These are phyloP conservation scores for Solanum bukasovii DNA, from an alignment of 257 asterid species.

Conservation along the genomic window DNA sequence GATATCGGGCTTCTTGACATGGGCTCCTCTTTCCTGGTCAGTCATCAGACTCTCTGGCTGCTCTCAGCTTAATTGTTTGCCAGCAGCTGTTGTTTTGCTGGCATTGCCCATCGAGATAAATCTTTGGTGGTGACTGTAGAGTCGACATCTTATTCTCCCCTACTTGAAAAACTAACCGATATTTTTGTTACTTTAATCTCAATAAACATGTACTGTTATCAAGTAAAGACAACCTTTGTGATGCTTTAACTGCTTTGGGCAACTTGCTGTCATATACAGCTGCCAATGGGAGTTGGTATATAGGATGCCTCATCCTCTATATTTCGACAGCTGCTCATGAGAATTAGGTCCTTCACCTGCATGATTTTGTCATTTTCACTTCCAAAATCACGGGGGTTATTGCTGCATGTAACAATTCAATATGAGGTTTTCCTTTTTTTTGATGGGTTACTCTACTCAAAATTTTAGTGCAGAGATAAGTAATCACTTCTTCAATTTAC, in stretches of 20 bases:
- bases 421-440: background rate
- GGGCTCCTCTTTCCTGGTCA: background rate
- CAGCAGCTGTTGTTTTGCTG: background rate
- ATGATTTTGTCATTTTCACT: background rate
- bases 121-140: background rate
- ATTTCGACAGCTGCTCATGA: background rate
- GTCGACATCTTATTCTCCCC: background rate
- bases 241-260: background rate
- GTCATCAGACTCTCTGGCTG: background rate
- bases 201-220: background rate
- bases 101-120: background rate
- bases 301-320: background rate
- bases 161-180: background rate
- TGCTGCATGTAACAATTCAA: background rate
- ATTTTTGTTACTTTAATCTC: background rate
- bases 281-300: background rate
- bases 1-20: background rate
- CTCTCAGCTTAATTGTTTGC: background rate
- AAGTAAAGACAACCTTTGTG: background rate
- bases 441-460: background rate
- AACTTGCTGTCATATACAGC: background rate
- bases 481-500: background rate
- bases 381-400: background rate
- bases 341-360: background rate
- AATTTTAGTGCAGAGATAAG: background rate